Conservation (phyloP, 441 rosid genomes). For the Adansonia madagascariensis region DNA sequence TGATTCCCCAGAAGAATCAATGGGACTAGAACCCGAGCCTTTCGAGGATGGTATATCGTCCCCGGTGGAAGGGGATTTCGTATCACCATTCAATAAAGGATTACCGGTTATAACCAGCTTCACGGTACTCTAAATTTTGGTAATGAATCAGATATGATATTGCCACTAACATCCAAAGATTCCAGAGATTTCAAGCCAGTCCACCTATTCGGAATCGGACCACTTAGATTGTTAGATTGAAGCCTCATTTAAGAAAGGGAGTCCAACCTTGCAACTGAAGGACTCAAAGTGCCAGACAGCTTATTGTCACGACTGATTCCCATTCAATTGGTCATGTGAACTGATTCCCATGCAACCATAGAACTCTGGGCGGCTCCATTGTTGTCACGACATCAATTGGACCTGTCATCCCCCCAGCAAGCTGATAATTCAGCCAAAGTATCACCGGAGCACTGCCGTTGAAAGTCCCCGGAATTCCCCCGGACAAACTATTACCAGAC, state of each 20-base stretch:
- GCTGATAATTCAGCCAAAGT: constrained; percentile 65
- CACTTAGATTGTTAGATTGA: constrained; percentile 49
- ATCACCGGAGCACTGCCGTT: constrained; percentile 41
- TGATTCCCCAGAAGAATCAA: constrained; percentile 32
- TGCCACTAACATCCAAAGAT: constrained; percentile 55
- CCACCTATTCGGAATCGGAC: constrained; percentile 62
- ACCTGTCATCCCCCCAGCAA: constrained; percentile 52
- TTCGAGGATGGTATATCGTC: constrained; percentile 31
- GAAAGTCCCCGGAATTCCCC: constrained; percentile 56
- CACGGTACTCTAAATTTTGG: constrained; percentile 51
- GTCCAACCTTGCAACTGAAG: constrained; percentile 52
- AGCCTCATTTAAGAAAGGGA: constrained; percentile 52
- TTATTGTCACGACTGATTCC: constrained; percentile 19
- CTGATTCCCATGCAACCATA: constrained; percentile 76
- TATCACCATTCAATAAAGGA: constrained; percentile 39
- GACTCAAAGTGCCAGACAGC: constrained; percentile 66
- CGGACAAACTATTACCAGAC: constrained; percentile 51
- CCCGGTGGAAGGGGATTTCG: constrained; percentile 34
- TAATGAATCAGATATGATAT: constrained; percentile 59
- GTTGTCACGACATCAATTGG: constrained; percentile 56
- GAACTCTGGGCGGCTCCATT: constrained; percentile 43
- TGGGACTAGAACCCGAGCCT: constrained; percentile 32
- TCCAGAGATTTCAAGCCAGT: constrained; percentile 53
- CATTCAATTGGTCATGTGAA: constrained; percentile 56
- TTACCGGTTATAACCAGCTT: constrained; percentile 43